phyloP scores from a whole-genome alignment of 345 rosid species.

The Litchi chinensis region DNA sequence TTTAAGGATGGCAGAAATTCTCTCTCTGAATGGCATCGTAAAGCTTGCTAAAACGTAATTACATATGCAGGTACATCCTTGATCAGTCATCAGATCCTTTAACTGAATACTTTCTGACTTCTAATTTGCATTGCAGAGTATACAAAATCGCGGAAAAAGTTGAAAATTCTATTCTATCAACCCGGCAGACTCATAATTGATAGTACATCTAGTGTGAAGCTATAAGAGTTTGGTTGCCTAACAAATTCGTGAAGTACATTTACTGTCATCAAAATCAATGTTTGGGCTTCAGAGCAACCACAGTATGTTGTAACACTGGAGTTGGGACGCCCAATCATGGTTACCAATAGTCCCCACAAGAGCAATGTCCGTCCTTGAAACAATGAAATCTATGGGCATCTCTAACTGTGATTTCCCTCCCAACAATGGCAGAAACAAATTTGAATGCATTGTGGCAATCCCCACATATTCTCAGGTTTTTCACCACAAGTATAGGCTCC shows the following conservation, averaged over 20 bases:
- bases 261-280: not conserved
- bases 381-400: constrained; percentile 78
- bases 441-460: constrained; percentile 90
- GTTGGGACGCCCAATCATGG: not conserved
- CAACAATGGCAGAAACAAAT: constrained; percentile 55
- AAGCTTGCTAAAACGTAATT: not conserved
- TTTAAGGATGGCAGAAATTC: no score
- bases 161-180: not conserved
- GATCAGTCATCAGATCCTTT: not conserved
- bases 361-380: constrained; percentile 70
- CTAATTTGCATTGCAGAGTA: not conserved
- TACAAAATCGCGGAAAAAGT: not conserved
- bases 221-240: not conserved
- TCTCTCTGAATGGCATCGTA: not conserved
- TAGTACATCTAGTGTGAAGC: not conserved
- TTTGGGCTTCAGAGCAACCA: not conserved
- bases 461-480: constrained; percentile 88
- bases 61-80: not conserved
- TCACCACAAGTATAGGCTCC: constrained; percentile 68
- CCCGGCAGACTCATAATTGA: not conserved
- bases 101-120: not conserved
- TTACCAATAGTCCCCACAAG: constrained; percentile 90
- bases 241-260: not conserved
- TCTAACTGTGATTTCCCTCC: constrained; percentile 72
- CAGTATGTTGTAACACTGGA: not conserved